Conservation (phyloP, 2,329 filamentous ascomycete species). For the Neonectria faginata region DNA sequence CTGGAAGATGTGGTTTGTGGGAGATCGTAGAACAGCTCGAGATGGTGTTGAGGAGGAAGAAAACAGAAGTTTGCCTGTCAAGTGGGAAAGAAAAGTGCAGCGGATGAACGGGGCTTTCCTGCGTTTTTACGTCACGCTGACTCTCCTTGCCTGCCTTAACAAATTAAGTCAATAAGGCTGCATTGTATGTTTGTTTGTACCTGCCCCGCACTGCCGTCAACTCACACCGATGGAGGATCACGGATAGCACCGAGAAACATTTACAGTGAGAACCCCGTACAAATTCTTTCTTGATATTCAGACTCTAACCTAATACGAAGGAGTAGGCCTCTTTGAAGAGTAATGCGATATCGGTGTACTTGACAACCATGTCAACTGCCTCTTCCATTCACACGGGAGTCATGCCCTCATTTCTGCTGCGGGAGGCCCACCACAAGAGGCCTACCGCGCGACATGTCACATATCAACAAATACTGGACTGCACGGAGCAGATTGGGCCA, state of each 20-base stretch:
- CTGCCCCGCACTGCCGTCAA: neutral
- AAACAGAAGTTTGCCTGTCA: neutral
- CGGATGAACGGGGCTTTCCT: neutral
- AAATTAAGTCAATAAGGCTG: too few relatives aligned
- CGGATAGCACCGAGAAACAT: neutral
- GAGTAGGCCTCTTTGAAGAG: too few relatives aligned
- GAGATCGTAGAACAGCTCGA: neutral
- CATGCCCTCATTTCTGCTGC: neutral
- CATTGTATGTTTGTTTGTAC: neutral
- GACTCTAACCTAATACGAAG: too few relatives aligned
- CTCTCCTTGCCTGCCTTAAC: neutral
- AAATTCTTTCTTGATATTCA: neutral
- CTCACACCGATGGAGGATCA: neutral
- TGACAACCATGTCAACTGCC: neutral
- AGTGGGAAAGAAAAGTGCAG: neutral
- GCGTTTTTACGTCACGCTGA: neutral
- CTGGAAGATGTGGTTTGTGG: neutral
- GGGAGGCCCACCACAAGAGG: neutral
- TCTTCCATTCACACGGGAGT: neutral
- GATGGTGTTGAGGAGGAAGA: neutral
- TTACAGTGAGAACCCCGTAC: neutral
- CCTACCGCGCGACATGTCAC: neutral
- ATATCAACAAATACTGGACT: neutral
- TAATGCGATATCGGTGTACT: too few relatives aligned
- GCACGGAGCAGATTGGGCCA: too few relatives aligned